Conservation (phyloP, 176 grass and related monocot species). For the Raddia guianensis region DNA sequence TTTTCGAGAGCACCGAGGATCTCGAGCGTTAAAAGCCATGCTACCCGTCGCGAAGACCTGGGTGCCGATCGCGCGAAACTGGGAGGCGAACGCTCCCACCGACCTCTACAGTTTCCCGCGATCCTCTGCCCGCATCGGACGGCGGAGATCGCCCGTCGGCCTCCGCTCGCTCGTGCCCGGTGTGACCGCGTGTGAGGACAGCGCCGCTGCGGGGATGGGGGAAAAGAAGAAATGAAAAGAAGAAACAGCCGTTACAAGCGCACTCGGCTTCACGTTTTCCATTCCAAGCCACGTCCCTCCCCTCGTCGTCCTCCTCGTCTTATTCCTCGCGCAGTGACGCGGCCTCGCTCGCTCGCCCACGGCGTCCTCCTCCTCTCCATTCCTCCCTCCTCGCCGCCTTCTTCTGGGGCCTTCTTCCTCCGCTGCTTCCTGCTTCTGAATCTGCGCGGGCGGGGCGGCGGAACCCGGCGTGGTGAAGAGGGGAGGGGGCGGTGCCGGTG, state of each 20-base stretch:
- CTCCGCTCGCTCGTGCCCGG: neutral
- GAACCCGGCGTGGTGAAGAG: neutral
- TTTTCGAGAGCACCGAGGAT: neutral
- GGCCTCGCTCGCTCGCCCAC: constrained; percentile 4
- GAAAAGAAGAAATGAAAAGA: neutral
- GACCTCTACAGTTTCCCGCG: constrained; percentile 8
- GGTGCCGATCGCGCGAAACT: neutral
- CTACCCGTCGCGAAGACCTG: neutral
- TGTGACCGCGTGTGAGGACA: neutral
- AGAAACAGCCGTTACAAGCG: constrained; percentile 42
- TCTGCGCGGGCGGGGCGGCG: neutral
- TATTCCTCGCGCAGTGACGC: neutral
- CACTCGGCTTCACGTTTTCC: constrained; percentile 31
- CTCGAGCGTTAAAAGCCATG: neutral
- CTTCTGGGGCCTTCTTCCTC: constrained; percentile 19
- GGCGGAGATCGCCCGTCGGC: neutral
- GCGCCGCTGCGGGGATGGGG: neutral
- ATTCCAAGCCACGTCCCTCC: neutral
- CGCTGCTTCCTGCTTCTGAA: constrained; percentile 32
- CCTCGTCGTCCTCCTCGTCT: neutral
- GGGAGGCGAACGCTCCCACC: neutral
- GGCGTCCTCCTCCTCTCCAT: neutral
- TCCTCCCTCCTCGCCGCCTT: neutral
- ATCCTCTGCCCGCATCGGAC: constrained; percentile 25
- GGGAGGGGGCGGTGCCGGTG: neutral